phyloP scores from a whole-genome alignment of 257 asterid species.

The Leonotis leonurus region DNA sequence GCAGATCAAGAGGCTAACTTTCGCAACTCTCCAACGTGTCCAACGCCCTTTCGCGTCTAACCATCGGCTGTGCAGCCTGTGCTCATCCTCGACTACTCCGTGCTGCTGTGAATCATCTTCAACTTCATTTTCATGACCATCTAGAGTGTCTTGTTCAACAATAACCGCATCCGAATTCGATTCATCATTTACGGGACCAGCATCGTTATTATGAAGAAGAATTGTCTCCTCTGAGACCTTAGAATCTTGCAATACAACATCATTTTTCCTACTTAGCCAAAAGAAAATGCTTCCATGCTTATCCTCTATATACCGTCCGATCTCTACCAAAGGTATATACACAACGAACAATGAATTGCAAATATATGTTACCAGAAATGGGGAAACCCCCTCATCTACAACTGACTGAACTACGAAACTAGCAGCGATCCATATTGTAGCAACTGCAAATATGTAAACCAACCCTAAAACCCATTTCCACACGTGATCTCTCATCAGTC shows the following conservation, averaged over 20 bases:
- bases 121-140: constrained; percentile 12
- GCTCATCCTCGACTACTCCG: constrained; percentile 10
- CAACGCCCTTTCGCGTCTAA: constrained; percentile 85
- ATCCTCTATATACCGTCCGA: constrained; percentile 66
- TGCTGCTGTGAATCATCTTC: constrained; percentile 8
- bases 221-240: constrained; percentile 45
- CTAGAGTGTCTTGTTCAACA: constrained; percentile 2
- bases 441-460: constrained; percentile 64
- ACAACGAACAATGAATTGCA: constrained; percentile 84
- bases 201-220: constrained; percentile 48
- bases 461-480: constrained; percentile 87
- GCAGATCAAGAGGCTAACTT: constrained; percentile 80
- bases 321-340: constrained; percentile 76
- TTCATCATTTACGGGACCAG: constrained; percentile 15
- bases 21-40: constrained; percentile 78
- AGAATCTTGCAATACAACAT: constrained; percentile 22
- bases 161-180: constrained; percentile 12
- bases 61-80: constrained; percentile 22
- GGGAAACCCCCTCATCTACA: constrained; percentile 86
- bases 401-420: constrained; percentile 92
- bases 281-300: constrained; percentile 52
- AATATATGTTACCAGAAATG: constrained; percentile 78
- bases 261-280: constrained; percentile 35
- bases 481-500: constrained; percentile 45
- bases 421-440: constrained; percentile 93